Evolutionary conservation across 495 filamentous ascomycete genomes (phyloP).

Genomic region (Aspergillus indologenus): DNA sequence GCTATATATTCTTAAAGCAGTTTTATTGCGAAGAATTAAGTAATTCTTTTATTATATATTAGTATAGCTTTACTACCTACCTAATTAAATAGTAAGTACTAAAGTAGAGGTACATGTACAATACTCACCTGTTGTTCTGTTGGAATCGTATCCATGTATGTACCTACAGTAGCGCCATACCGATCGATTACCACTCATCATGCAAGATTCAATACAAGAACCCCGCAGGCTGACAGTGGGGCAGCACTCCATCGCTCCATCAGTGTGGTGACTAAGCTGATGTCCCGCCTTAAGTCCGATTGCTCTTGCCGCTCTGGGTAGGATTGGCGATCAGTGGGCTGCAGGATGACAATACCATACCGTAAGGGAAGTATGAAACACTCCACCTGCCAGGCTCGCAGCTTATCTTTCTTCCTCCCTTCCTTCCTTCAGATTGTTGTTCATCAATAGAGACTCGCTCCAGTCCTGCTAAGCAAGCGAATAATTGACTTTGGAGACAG

Average conservation of each 20-base stretch:
- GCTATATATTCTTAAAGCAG: too few species aligned
- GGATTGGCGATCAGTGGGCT: neutral
- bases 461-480: too few species aligned
- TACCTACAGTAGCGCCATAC: slow-evolving; percentile 6
- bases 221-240: neutral
- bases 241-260: neutral
- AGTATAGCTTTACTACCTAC: too few species aligned
- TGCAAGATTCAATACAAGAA: neutral
- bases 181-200: neutral
- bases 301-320: neutral
- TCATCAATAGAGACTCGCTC: too few species aligned
- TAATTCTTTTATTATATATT: too few species aligned
- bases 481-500: neutral
- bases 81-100: too few species aligned
- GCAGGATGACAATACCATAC: neutral
- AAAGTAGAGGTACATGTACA: too few species aligned
- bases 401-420: neutral
- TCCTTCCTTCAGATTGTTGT: too few species aligned
- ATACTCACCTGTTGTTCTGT: neutral
- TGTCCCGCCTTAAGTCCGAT: neutral
- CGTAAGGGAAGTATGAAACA: neutral
- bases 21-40: too few species aligned
- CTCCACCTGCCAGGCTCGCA: neutral
- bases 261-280: neutral
- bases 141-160: neutral